These are phyloP conservation scores for Irpex rosettiformis DNA, from an alignment of 1,284 basidiomycete genomes.

Conservation along the genomic window DNA sequence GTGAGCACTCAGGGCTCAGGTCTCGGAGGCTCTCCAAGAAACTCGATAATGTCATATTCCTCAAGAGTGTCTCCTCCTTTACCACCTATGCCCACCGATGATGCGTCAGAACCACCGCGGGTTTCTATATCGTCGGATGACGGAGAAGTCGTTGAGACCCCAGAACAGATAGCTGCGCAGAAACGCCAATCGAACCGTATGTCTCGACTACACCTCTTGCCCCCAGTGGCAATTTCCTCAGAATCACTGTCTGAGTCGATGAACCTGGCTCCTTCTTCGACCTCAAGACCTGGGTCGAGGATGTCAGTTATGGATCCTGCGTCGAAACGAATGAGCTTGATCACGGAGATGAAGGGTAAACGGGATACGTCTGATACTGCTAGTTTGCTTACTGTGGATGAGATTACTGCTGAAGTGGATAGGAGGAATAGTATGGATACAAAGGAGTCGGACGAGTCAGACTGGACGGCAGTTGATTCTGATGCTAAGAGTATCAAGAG, in stretches of 20 bases:
- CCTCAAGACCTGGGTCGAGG: slow-evolving; percentile 31
- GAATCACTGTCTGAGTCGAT: slow-evolving; percentile 80
- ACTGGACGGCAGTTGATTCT: slow-evolving; percentile 65
- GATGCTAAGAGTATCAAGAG: slow-evolving; percentile 37
- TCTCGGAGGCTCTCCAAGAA: slow-evolving; percentile 39
- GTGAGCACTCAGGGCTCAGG: slow-evolving; percentile 64
- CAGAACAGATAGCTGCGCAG: slow-evolving; percentile 33
- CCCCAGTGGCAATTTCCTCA: slow-evolving; percentile 76
- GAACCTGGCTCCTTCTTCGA: slow-evolving; percentile 45
- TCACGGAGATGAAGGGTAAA: slow-evolving; percentile 73
- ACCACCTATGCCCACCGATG: slow-evolving; percentile 18
- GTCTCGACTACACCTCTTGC: slow-evolving; percentile 59
- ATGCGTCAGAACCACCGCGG: slow-evolving; percentile 45
- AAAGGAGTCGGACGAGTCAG: slow-evolving; percentile 44
- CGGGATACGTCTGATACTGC: slow-evolving; percentile 86
- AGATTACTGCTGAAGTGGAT: slow-evolving; percentile 96
- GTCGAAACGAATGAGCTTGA: slow-evolving; percentile 74
- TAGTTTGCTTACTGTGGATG: slow-evolving; percentile 93
- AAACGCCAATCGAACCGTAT: slow-evolving; percentile 23
- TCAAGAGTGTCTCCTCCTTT: slow-evolving; percentile 6
- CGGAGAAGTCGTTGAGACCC: slow-evolving; percentile 55
- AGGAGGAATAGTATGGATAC: slow-evolving; percentile 55
- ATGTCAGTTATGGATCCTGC: slow-evolving; percentile 42
- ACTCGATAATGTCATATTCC: slow-evolving; percentile 37
- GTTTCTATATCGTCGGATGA: slow-evolving; percentile 74